These are phyloP conservation scores for Boletus calvinii DNA, from an alignment of 1,284 basidiomycete species.

Conservation along the genomic window DNA sequence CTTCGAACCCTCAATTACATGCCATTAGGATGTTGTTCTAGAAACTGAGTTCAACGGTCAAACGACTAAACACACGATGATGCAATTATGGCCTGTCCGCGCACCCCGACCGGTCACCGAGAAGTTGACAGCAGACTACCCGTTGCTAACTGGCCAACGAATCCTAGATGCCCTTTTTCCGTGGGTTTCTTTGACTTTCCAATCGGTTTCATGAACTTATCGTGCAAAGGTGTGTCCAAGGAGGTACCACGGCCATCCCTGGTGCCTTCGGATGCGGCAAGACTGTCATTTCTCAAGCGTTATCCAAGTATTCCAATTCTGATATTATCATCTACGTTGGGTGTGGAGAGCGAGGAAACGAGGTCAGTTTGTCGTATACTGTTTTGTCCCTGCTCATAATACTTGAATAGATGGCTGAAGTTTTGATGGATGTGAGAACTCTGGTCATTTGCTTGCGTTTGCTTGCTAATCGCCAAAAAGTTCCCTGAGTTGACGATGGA, in stretches of 20 bases:
- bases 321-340: slow-evolving; percentile 99
- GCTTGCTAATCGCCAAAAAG: slow-evolving; percentile 40
- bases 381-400: slow-evolving; percentile 7
- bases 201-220: neutral
- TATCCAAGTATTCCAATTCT: slow-evolving; percentile 99
- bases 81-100: slow-evolving; percentile 99
- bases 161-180: slow-evolving; percentile 98
- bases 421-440: slow-evolving; percentile 79
- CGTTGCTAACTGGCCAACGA: slow-evolving; percentile 94
- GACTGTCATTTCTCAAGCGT: slow-evolving; percentile 95
- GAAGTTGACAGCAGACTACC: slow-evolving; percentile 92
- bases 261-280: slow-evolving; percentile 99
- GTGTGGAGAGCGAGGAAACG: slow-evolving; percentile 91
- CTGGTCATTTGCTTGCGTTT: slow-evolving; percentile 4
- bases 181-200: slow-evolving; percentile 40
- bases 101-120: slow-evolving; percentile 94
- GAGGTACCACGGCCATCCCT: slow-evolving; percentile 98
- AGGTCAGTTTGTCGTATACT: slow-evolving; percentile 45
- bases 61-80: slow-evolving; percentile 91
- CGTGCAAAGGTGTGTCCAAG: slow-evolving; percentile 84
- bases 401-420: slow-evolving; percentile 88
- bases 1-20: slow-evolving; percentile 3
- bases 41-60: slow-evolving; percentile 99
- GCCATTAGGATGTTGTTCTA: slow-evolving; percentile 81
- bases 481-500: slow-evolving; percentile 97